Evolutionary conservation across 2,329 filamentous ascomycete genomes (phyloP).

Genomic region (Zasmidium cellare): DNA sequence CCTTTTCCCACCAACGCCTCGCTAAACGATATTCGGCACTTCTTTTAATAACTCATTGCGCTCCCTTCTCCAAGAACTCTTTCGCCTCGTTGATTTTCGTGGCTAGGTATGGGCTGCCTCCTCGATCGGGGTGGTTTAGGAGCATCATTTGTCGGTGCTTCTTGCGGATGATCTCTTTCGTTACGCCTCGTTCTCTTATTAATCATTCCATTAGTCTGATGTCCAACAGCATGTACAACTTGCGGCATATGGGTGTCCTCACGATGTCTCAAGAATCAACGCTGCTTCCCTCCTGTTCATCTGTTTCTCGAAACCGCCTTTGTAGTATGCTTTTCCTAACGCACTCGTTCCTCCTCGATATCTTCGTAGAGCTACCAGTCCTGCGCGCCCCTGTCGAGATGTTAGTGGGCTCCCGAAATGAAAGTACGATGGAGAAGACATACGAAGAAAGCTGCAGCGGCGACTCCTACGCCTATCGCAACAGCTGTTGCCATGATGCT

Average conservation of each 20-base stretch:
- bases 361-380: constrained; percentile 82
- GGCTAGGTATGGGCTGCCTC: constrained; percentile 91
- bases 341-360: constrained; percentile 73
- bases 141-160: constrained; percentile 95
- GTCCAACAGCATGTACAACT: not conserved
- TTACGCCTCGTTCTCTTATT: constrained; percentile 76
- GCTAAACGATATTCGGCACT: constrained; percentile 8
- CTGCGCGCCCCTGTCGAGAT: constrained; percentile 74
- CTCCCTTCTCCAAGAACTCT: constrained; percentile 80
- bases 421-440: constrained; percentile 20
- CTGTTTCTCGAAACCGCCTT: constrained; percentile 93
- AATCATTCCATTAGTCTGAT: constrained; percentile 5
- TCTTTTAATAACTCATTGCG: constrained; percentile 1
- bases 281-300: constrained; percentile 93
- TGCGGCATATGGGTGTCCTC: constrained; percentile 36
- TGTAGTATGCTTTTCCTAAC: constrained; percentile 91
- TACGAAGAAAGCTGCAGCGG: constrained; percentile 67
- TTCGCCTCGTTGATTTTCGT: constrained; percentile 99
- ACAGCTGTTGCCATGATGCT: constrained; percentile 59
- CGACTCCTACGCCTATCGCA: constrained; percentile 61
- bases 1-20: constrained; percentile 9
- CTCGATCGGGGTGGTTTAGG: constrained; percentile 95
- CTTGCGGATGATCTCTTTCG: constrained; percentile 92
- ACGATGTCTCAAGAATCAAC: constrained; percentile 89
- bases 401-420: constrained; percentile 6